A percentile compares a stretch with the other conserved stretches of the same genome.
Evolutionary conservation across 495 filamentous ascomycete species (phyloP).

Genomic region (Lasiosphaeria miniovina): DNA sequence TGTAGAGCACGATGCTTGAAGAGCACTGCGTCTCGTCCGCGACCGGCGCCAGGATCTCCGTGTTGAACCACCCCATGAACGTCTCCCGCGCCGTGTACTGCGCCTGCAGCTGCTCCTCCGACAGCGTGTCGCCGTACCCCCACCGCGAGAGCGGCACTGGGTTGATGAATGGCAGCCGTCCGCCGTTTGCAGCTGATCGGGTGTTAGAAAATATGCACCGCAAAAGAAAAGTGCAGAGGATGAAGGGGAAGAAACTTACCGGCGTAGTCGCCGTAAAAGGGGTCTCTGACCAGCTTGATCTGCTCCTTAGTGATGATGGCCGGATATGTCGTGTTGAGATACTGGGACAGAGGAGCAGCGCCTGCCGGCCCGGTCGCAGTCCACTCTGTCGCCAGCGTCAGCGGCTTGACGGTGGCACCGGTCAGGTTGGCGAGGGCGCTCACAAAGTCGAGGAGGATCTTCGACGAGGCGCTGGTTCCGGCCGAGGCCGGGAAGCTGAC

Average conservation of each 20-base stretch:
- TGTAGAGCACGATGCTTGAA: slow-evolving; percentile 34
- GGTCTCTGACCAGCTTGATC: slow-evolving; percentile 42
- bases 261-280: slow-evolving; percentile 54
- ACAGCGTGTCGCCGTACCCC: slow-evolving; percentile 49
- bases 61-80: slow-evolving; percentile 55
- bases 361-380: slow-evolving; percentile 24
- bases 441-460: slow-evolving; percentile 39
- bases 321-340: slow-evolving; percentile 49
- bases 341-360: slow-evolving; percentile 17
- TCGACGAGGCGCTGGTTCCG: slow-evolving; percentile 26
- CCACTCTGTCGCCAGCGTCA: slow-evolving; percentile 44
- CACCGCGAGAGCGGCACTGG: slow-evolving; percentile 55
- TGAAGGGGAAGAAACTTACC: slow-evolving; percentile 5
- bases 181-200: slow-evolving; percentile 33
- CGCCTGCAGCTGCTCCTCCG: slow-evolving; percentile 33
- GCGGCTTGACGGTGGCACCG: slow-evolving; percentile 27
- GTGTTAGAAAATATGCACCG: not conserved
- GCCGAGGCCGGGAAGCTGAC: slow-evolving; percentile 32
- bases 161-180: slow-evolving; percentile 52
- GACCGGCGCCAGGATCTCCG: slow-evolving; percentile 41
- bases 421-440: slow-evolving; percentile 41
- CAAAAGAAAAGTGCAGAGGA: not conserved
- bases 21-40: slow-evolving; percentile 32
- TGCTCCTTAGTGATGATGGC: slow-evolving; percentile 52
- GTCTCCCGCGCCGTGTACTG: slow-evolving; percentile 46